These are phyloP conservation scores for Capronia epimyces DNA, from an alignment of 2,329 filamentous ascomycete genomes.

Conservation along the genomic window DNA sequence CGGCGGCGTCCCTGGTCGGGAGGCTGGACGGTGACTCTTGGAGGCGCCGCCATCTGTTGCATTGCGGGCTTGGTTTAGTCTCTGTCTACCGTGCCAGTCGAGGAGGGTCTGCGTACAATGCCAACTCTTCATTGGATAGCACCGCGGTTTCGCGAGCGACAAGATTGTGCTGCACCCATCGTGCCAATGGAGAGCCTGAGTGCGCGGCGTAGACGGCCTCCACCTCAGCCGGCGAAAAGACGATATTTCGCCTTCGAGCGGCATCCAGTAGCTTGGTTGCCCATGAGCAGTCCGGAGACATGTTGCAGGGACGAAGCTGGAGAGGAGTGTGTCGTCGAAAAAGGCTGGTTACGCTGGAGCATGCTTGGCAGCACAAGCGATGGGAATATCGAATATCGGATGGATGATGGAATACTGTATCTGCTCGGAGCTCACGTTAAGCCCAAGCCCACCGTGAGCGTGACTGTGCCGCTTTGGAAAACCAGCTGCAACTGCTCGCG, in stretches of 20 bases:
- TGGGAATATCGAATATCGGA: too few relatives aligned
- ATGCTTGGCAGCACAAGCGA: too few relatives aligned
- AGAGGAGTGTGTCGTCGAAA: not conserved
- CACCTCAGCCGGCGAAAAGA: not conserved
- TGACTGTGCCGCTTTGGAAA: too few relatives aligned
- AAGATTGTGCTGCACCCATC: not conserved
- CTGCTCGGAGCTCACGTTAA: too few relatives aligned
- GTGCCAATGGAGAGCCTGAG: not conserved
- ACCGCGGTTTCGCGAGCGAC: not conserved
- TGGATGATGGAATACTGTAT: too few relatives aligned
- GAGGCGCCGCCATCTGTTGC: not conserved
- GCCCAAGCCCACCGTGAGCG: too few relatives aligned
- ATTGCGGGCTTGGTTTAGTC: not conserved
- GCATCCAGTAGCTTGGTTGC: slow-evolving; percentile 1
- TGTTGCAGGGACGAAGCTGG: not conserved
- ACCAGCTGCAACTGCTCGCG: too few relatives aligned
- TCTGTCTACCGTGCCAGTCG: not conserved
- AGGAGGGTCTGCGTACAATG: not conserved
- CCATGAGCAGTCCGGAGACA: slow-evolving; percentile 3
- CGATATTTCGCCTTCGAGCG: not conserved
- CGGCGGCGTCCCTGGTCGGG: not conserved
- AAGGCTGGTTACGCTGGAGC: too few relatives aligned
- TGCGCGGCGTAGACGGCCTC: not conserved
- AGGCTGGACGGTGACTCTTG: not conserved
- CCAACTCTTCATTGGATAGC: not conserved